Percentiles rank a stretch among this genome's conserved stretches.
Evolutionary conservation across 257 asterid genomes (phyloP).

Genomic region (Mitragyna speciosa): DNA sequence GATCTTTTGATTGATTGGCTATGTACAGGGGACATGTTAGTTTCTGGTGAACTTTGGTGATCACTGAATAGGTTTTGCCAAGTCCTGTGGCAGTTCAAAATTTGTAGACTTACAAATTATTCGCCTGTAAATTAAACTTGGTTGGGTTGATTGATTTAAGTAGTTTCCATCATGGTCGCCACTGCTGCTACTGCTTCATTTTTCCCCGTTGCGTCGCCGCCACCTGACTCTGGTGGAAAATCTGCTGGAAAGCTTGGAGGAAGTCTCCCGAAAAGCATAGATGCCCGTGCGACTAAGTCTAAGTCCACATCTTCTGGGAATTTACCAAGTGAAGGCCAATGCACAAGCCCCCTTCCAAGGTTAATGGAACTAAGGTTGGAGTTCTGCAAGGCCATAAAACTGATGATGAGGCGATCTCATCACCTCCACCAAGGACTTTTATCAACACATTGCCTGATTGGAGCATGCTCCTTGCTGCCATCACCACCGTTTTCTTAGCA

Average conservation of each 20-base stretch:
- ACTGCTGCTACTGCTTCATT: conserved; percentile 78
- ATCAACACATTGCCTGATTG: conserved; percentile 94
- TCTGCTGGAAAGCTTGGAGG: too few species aligned
- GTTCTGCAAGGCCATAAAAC: conserved; percentile 53
- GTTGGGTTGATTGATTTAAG: conserved; percentile 15
- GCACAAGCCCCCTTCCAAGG: conserved; percentile 92
- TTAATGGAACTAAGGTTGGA: conserved; percentile 88
- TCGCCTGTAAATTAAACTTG: not conserved
- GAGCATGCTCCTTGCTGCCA: conserved; percentile 98
- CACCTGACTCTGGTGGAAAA: conserved; percentile 61
- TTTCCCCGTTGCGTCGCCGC: conserved; percentile 56
- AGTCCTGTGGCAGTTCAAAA: conserved; percentile 3
- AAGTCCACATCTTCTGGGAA: conserved; percentile 64
- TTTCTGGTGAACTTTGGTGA: conserved; percentile 7
- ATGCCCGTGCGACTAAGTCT: conserved; percentile 58
- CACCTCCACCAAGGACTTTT: conserved; percentile 86
- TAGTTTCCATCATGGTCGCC: conserved; percentile 61
- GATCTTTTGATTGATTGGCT: conserved; percentile 5
- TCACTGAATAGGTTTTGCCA: not conserved
- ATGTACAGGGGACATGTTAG: conserved; percentile 13
- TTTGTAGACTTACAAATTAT: not conserved
- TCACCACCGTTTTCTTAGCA: conserved; percentile 90
- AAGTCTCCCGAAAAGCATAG: conserved; percentile 56
- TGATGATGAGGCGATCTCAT: conserved; percentile 55
- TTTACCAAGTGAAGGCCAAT: conserved; percentile 65